These are phyloP conservation scores for Sphagnum magellanicum DNA, from an alignment of 228 moss, liverwort and hornwort genomes.

Conservation along the genomic window DNA sequence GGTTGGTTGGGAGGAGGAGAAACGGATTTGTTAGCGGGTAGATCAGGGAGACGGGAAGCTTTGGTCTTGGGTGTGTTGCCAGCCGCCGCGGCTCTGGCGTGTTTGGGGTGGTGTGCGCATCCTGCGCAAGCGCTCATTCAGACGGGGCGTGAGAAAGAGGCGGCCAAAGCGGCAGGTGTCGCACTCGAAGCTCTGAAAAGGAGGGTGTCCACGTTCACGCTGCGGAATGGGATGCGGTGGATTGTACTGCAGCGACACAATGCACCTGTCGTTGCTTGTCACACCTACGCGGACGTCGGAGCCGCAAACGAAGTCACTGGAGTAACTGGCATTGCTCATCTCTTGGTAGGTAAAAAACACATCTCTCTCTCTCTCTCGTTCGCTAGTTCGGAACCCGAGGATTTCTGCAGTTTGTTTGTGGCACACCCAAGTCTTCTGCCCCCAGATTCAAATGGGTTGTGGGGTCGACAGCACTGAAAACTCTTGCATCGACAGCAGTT, in stretches of 20 bases:
- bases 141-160: conserved; percentile 15
- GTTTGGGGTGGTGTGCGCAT: conserved; percentile 3
- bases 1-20: too few relatives aligned
- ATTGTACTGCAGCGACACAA: conserved; percentile 30
- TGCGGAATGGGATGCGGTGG: conserved; percentile 33
- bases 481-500: too few relatives aligned
- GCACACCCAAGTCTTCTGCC: too few relatives aligned
- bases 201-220: conserved; percentile 21
- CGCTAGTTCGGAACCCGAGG: too few relatives aligned
- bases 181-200: conserved; percentile 19
- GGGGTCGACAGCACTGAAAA: too few relatives aligned
- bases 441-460: too few relatives aligned
- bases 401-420: too few relatives aligned
- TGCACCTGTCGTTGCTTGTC: conserved; percentile 27
- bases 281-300: conserved; percentile 30
- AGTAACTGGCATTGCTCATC: conserved; percentile 28
- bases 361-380: too few relatives aligned
- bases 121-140: conserved; percentile 27
- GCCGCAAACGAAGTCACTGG: conserved; percentile 23
- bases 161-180: conserved; percentile 9
- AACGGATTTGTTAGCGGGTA: background rate
- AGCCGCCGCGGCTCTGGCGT: background rate
- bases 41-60: conserved; percentile 1
- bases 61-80: conserved; percentile 6
- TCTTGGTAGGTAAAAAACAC: conserved; percentile 14